Evolutionary conservation across 2,329 filamentous ascomycete genomes (phyloP).

Genomic region (Exophiala sp.): DNA sequence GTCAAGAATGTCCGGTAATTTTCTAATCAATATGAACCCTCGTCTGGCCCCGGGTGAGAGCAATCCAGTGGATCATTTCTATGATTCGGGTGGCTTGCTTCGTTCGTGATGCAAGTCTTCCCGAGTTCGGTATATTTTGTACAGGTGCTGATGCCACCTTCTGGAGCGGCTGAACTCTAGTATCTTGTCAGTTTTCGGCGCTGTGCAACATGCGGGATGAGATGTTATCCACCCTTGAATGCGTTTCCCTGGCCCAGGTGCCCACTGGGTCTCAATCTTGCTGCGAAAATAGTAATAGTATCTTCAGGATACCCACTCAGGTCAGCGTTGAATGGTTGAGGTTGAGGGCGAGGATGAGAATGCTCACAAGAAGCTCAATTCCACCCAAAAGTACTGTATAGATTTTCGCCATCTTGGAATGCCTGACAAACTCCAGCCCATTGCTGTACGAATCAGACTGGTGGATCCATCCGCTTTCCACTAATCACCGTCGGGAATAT

Average conservation of each 20-base stretch:
- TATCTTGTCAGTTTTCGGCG: constrained; percentile 4
- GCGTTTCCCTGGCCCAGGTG: constrained; percentile 1
- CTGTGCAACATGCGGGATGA: constrained; percentile 2
- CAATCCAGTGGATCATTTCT: too few relatives aligned
- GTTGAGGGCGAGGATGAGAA: constrained; percentile 2
- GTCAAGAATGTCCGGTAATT: background rate
- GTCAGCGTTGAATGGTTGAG: constrained; percentile 4
- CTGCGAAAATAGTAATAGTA: constrained; percentile 4
- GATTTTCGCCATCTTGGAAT: constrained; percentile 3
- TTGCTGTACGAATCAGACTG: constrained; percentile 3
- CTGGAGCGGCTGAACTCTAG: constrained; percentile 3
- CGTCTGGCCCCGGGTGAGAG: too few relatives aligned
- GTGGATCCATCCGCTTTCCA: constrained; percentile 3
- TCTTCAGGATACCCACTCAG: constrained; percentile 4
- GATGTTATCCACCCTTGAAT: constrained; percentile 1
- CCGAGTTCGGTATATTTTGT: too few relatives aligned
- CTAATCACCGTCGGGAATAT: constrained; percentile 5
- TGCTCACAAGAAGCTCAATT: constrained; percentile 4
- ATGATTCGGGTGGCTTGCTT: too few relatives aligned
- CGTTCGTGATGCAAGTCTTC: too few relatives aligned
- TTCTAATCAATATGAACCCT: background rate
- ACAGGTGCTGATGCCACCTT: constrained; percentile 3
- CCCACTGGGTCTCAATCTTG: constrained; percentile 5
- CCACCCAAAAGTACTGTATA: background rate
- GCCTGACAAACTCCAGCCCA: background rate